Conservation (phyloP, 331 rosid genomes). For the Pyrus hybrid region DNA sequence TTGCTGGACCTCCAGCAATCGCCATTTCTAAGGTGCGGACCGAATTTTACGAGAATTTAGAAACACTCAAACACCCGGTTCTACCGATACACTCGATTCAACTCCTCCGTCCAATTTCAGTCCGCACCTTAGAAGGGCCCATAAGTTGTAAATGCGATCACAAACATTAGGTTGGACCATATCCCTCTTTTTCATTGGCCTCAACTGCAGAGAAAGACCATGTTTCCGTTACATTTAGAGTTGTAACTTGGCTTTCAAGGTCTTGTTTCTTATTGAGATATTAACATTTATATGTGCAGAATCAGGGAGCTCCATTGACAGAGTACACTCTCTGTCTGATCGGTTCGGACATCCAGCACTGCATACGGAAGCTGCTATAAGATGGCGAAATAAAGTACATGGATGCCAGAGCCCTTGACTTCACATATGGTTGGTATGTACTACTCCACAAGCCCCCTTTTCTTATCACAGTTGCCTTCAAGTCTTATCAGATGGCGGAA, state of each 20-base stretch:
- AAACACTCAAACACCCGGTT: no score
- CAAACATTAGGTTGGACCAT: no score
- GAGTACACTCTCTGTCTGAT: slow-evolving; percentile 82
- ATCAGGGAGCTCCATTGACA: slow-evolving; percentile 78
- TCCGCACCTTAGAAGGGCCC: no score
- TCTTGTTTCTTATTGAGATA: not conserved
- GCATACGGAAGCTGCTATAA: slow-evolving; percentile 66
- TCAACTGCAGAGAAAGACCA: not conserved
- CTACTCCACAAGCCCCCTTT: not conserved
- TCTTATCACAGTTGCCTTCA: not conserved
- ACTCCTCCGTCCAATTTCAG: no score
- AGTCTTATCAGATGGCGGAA: not conserved
- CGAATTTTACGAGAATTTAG: no score
- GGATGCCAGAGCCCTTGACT: slow-evolving; percentile 55
- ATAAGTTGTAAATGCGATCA: no score
- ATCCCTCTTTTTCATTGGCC: no score
- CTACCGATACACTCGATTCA: no score
- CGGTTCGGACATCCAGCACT: slow-evolving; percentile 84
- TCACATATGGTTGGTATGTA: no score
- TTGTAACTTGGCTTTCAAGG: not conserved
- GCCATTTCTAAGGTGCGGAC: no score
- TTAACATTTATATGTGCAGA: not conserved
- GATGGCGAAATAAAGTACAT: slow-evolving; percentile 74
- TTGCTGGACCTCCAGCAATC: no score
- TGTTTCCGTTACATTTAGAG: not conserved